Evolutionary conservation across 1,284 basidiomycete species (phyloP).

Genomic region (Stereum hirsutum): DNA sequence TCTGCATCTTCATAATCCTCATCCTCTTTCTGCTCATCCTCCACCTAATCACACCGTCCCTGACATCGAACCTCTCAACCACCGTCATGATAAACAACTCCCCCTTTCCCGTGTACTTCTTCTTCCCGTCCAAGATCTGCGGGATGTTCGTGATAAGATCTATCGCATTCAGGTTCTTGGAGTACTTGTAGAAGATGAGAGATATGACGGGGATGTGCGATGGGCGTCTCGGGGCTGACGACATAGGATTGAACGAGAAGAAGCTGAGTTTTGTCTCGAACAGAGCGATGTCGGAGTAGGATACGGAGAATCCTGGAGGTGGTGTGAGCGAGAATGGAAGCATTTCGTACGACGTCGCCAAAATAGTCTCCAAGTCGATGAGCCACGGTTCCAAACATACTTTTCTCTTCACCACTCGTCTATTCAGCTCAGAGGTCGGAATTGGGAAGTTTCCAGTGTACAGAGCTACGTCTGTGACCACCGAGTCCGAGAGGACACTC

Average conservation of each 20-base stretch:
- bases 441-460: slow-evolving; percentile 20
- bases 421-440: slow-evolving; percentile 17
- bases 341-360: slow-evolving; percentile 17
- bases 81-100: too few relatives aligned
- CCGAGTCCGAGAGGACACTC: slow-evolving; percentile 17
- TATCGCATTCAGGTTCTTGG: too few relatives aligned
- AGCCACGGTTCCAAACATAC: slow-evolving; percentile 23
- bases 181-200: background rate
- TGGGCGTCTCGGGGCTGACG: slow-evolving; percentile 17
- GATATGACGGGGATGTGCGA: slow-evolving; percentile 3
- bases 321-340: slow-evolving; percentile 22
- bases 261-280: slow-evolving; percentile 18
- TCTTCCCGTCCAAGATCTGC: too few relatives aligned
- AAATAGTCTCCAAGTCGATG: slow-evolving; percentile 21
- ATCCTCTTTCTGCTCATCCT: too few relatives aligned
- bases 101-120: too few relatives aligned
- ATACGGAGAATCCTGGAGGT: slow-evolving; percentile 8
- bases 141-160: too few relatives aligned
- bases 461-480: slow-evolving; percentile 19
- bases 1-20: too few relatives aligned
- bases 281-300: slow-evolving; percentile 18
- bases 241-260: slow-evolving; percentile 10
- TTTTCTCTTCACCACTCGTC: slow-evolving; percentile 13
- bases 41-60: too few relatives aligned
- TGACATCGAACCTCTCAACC: too few relatives aligned